phyloP scores from a whole-genome alignment of 148 eudicot genomes.

The Silene conica region DNA sequence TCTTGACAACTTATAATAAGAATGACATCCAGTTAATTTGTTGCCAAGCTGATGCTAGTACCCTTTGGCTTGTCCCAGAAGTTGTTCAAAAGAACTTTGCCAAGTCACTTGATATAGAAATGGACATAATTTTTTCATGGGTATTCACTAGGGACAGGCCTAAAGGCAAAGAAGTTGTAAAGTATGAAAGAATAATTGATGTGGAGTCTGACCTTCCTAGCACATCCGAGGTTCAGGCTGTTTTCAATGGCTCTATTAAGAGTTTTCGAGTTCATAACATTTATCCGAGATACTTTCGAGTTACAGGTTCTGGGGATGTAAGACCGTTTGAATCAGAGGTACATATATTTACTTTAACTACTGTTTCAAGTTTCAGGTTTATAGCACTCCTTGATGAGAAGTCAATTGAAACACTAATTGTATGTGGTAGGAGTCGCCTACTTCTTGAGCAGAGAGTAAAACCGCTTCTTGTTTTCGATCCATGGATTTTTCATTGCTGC shows the following conservation, averaged over 20 bases:
- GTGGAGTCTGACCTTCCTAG: conserved; percentile 46
- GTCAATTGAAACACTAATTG: too few relatives aligned
- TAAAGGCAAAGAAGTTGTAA: conserved; percentile 89
- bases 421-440: too few relatives aligned
- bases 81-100: conserved; percentile 62
- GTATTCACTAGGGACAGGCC: conserved; percentile 80
- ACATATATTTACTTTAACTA: conserved; percentile 21
- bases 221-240: conserved; percentile 51
- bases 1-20: conserved; percentile 58
- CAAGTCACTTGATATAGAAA: conserved; percentile 44
- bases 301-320: conserved; percentile 95
- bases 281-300: conserved; percentile 76
- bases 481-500: too few relatives aligned
- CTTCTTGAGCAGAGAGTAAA: too few relatives aligned
- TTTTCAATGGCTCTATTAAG: conserved; percentile 61
- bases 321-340: conserved; percentile 83
- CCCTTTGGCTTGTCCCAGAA: conserved; percentile 86
- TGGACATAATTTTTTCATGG: conserved; percentile 76
- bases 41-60: conserved; percentile 90
- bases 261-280: conserved; percentile 66
- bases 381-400: too few relatives aligned
- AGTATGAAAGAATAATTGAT: conserved; percentile 54
- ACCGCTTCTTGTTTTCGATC: too few relatives aligned
- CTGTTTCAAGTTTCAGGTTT: neutral
- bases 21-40: conserved; percentile 83